Evolutionary conservation across 176 grass and related monocot genomes (phyloP).

Genomic region (Triticum urartu): DNA sequence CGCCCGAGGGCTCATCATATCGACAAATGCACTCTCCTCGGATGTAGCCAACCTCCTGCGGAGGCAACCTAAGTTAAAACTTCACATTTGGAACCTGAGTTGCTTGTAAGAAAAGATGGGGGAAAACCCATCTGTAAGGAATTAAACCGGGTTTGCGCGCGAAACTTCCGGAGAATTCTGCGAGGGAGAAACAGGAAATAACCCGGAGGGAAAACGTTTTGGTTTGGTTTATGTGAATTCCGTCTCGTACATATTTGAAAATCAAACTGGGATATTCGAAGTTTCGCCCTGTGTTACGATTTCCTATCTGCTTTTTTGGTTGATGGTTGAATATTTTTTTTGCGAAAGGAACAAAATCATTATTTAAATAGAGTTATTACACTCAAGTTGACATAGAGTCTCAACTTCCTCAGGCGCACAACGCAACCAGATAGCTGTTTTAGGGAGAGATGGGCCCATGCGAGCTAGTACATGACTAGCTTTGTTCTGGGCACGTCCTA

Average conservation of each 20-base stretch:
- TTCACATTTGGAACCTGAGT: slow-evolving; percentile 19
- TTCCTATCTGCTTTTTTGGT: neutral
- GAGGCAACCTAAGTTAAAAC: slow-evolving; percentile 19
- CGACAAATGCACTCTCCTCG: slow-evolving; percentile 56
- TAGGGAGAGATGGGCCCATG: no score
- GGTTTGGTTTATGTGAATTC: slow-evolving; percentile 57
- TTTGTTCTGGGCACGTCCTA: no score
- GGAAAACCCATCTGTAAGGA: slow-evolving; percentile 37
- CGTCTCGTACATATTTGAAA: slow-evolving; percentile 56
- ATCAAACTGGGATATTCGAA: slow-evolving; percentile 39
- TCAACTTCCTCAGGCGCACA: no score
- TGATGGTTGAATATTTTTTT: neutral
- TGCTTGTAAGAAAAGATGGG: slow-evolving; percentile 54
- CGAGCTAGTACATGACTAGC: no score
- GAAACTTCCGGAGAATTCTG: slow-evolving; percentile 29
- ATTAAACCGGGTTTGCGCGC: slow-evolving; percentile 20
- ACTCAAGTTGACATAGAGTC: no score
- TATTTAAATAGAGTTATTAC: no score
- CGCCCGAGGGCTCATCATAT: slow-evolving; percentile 34
- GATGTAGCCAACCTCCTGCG: slow-evolving; percentile 40
- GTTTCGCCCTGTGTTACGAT: neutral
- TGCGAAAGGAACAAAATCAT: no score
- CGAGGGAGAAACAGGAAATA: slow-evolving; percentile 36
- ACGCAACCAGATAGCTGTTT: no score
- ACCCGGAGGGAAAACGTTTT: slow-evolving; percentile 35